These are phyloP conservation scores for Penicillium desertorum DNA, from an alignment of 495 filamentous ascomycete genomes.

Conservation along the genomic window DNA sequence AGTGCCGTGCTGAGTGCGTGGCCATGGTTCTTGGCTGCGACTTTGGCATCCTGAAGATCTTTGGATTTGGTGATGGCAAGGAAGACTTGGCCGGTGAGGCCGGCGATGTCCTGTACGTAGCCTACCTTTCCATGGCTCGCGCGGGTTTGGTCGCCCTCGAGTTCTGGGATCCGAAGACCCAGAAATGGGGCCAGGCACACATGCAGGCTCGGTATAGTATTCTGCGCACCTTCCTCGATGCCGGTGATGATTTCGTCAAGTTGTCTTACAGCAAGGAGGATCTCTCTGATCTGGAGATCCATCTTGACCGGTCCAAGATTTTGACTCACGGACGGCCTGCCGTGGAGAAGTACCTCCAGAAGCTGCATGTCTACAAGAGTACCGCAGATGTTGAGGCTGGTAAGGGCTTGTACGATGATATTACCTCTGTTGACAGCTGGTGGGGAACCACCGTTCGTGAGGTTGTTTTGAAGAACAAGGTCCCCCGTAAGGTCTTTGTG, in stretches of 20 bases:
- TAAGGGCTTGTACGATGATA: slow-evolving; percentile 72
- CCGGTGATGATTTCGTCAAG: slow-evolving; percentile 77
- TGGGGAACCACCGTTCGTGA: slow-evolving; percentile 75
- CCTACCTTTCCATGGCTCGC: slow-evolving; percentile 89
- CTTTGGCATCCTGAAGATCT: slow-evolving; percentile 83
- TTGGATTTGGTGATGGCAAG: slow-evolving; percentile 79
- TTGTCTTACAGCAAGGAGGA: slow-evolving; percentile 72
- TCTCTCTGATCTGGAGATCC: slow-evolving; percentile 76
- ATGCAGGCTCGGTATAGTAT: slow-evolving; percentile 95
- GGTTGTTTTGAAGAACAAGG: slow-evolving; percentile 80
- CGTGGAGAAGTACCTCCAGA: slow-evolving; percentile 85
- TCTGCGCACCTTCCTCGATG: slow-evolving; percentile 80
- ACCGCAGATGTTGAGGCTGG: slow-evolving; percentile 81
- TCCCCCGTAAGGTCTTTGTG: slow-evolving; percentile 93
- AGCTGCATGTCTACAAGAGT: slow-evolving; percentile 88
- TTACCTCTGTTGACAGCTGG: slow-evolving; percentile 78
- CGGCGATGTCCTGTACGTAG: slow-evolving; percentile 79
- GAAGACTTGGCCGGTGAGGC: slow-evolving; percentile 70
- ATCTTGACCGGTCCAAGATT: slow-evolving; percentile 81
- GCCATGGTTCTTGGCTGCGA: slow-evolving; percentile 93
- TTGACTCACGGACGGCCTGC: slow-evolving; percentile 65
- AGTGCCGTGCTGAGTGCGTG: slow-evolving; percentile 81
- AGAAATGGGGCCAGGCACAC: slow-evolving; percentile 94
- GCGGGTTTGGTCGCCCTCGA: slow-evolving; percentile 83
- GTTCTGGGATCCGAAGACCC: slow-evolving; percentile 79